Evolutionary conservation across 2,329 filamentous ascomycete species (phyloP).

Genomic region (Microdochium bolleyi): DNA sequence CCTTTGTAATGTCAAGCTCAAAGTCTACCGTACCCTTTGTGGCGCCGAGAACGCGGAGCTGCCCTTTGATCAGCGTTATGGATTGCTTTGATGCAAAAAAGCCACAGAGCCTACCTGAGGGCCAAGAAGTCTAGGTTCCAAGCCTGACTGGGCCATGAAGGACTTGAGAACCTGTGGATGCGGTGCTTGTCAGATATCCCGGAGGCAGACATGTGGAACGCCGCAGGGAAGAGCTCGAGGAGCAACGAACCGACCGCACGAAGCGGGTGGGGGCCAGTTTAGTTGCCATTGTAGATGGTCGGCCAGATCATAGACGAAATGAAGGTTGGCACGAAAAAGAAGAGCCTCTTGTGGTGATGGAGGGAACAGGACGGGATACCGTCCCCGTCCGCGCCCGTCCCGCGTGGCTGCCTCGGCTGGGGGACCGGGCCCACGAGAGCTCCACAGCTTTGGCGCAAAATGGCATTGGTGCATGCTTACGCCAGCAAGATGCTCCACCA

Average conservation of each 20-base stretch:
- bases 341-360: too few relatives aligned
- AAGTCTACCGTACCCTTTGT: slow-evolving; percentile 63
- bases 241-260: slow-evolving; percentile 17
- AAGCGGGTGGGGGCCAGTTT: slow-evolving; percentile 21
- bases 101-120: slow-evolving; percentile 21
- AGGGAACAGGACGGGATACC: too few relatives aligned
- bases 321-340: neutral
- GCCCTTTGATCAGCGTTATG: neutral
- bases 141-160: slow-evolving; percentile 75
- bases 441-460: neutral
- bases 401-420: too few relatives aligned
- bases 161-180: slow-evolving; percentile 66
- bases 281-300: slow-evolving; percentile 12
- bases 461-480: neutral
- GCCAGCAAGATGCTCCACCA: neutral
- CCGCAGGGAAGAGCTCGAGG: neutral
- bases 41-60: slow-evolving; percentile 63
- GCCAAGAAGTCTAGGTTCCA: slow-evolving; percentile 61
- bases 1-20: slow-evolving; percentile 64
- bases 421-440: too few relatives aligned
- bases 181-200: slow-evolving; percentile 7
- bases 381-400: too few relatives aligned
- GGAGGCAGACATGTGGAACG: neutral
- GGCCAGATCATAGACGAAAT: neutral
- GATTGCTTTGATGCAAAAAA: neutral